These are phyloP conservation scores for Pestalotiopsis sp. DNA, from an alignment of 2,329 filamentous ascomycete species.

Conservation along the genomic window DNA sequence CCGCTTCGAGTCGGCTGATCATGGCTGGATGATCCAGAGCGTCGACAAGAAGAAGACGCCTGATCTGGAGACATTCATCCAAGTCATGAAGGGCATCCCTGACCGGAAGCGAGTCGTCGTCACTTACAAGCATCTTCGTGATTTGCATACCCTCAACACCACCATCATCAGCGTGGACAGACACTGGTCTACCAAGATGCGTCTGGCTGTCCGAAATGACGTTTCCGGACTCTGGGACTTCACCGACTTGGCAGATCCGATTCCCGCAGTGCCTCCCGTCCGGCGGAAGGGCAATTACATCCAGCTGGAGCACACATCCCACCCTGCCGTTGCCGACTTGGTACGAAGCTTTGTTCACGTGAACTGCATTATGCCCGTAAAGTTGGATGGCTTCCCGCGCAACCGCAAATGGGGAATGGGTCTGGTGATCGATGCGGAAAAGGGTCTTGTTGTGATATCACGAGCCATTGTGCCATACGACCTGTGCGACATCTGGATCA, in stretches of 20 bases:
- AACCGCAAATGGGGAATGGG: slow-evolving; percentile 95
- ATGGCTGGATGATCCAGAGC: slow-evolving; percentile 91
- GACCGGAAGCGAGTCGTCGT: slow-evolving; percentile 84
- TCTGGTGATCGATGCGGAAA: slow-evolving; percentile 94
- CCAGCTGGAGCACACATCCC: slow-evolving; percentile 82
- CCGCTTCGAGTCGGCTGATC: slow-evolving; percentile 87
- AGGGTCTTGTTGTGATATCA: slow-evolving; percentile 92
- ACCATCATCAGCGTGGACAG: slow-evolving; percentile 90
- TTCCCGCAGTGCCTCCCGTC: slow-evolving; percentile 73
- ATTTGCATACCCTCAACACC: slow-evolving; percentile 92
- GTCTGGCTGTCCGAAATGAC: slow-evolving; percentile 89
- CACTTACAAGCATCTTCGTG: slow-evolving; percentile 92
- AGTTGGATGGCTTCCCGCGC: slow-evolving; percentile 96
- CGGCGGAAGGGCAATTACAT: slow-evolving; percentile 87
- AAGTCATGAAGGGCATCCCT: slow-evolving; percentile 87
- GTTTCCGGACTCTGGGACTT: slow-evolving; percentile 93
- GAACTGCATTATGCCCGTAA: slow-evolving; percentile 89
- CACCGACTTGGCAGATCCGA: slow-evolving; percentile 76
- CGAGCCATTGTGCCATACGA: slow-evolving; percentile 94
- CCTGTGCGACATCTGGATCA: slow-evolving; percentile 93
- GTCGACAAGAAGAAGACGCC: slow-evolving; percentile 91
- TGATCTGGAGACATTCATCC: slow-evolving; percentile 84
- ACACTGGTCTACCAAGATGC: slow-evolving; percentile 96
- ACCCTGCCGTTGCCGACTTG: slow-evolving; percentile 89
- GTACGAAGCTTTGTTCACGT: slow-evolving; percentile 95